A percentile compares a stretch with the other conserved stretches of the same genome.
These are phyloP conservation scores for Gilbertella persicaria DNA, from an alignment of 371 early-diverging fungal species.

Conservation along the genomic window DNA sequence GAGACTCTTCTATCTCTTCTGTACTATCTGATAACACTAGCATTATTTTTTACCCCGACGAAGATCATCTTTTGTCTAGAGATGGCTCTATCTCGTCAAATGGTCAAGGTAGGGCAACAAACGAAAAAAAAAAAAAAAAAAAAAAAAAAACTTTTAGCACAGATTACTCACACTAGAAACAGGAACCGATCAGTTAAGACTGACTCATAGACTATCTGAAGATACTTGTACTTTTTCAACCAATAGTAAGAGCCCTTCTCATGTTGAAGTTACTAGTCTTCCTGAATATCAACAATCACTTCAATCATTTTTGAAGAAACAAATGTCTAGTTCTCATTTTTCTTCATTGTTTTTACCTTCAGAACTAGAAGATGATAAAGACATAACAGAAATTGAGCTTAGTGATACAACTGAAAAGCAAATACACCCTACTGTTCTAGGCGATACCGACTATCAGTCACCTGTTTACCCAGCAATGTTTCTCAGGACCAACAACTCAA, in stretches of 20 bases:
- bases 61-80: not conserved
- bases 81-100: not conserved
- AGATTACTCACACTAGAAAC: too few species aligned
- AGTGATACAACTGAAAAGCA: not conserved
- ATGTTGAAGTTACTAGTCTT: not conserved
- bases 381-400: constrained; percentile 30
- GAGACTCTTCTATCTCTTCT: constrained; percentile 13
- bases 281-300: constrained; percentile 19
- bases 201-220: not conserved
- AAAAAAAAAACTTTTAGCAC: too few species aligned
- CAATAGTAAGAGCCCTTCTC: not conserved
- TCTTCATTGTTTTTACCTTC: constrained; percentile 6
- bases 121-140: too few species aligned
- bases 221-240: too few species aligned
- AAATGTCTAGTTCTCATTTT: constrained; percentile 6
- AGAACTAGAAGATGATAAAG: constrained; percentile 26
- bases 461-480: constrained; percentile 32
- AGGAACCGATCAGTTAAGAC: constrained; percentile 11
- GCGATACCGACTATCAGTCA: not conserved
- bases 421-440: not conserved
- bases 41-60: constrained; percentile 3
- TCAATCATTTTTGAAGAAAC: constrained; percentile 12
- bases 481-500: constrained; percentile 1
- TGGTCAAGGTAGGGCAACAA: not conserved
- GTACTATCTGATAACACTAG: constrained; percentile 12